Evolutionary conservation across 352 stramenopile genomes (phyloP).

Genomic region (Achlya hypogyna): DNA sequence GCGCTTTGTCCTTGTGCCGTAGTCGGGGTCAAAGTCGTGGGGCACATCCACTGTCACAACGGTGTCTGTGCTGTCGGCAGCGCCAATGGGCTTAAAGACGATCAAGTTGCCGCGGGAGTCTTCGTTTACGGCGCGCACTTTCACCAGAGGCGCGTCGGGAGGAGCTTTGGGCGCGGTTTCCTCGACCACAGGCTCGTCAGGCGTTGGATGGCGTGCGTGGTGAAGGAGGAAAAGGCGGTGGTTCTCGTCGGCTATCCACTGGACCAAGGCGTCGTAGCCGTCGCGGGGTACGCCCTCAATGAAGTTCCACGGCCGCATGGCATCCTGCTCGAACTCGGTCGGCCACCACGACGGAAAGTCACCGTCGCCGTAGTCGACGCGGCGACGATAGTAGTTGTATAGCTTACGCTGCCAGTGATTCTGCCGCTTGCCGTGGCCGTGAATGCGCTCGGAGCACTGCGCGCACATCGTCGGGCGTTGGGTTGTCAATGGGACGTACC

Average conservation of each 20-base stretch:
- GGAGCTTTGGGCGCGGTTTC: background rate
- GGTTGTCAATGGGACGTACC: conserved; percentile 21
- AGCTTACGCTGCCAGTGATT: conserved; percentile 67
- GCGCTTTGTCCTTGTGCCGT: conserved; percentile 1
- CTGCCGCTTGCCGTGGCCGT: conserved; percentile 66
- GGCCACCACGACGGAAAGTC: conserved; percentile 86
- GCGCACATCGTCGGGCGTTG: background rate
- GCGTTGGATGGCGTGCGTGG: background rate
- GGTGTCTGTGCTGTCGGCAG: background rate
- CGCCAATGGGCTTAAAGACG: conserved; percentile 1
- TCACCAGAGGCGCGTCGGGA: background rate
- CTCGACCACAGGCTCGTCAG: background rate
- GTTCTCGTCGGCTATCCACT: conserved; percentile 34
- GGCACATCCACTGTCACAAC: background rate
- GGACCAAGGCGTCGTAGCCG: conserved; percentile 57
- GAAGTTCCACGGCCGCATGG: conserved; percentile 55
- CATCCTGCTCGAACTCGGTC: conserved; percentile 79
- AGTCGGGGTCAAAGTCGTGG: background rate
- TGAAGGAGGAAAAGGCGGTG: background rate
- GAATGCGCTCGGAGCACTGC: conserved; percentile 76
- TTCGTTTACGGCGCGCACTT: conserved; percentile 2
- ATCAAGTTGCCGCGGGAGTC: conserved; percentile 10
- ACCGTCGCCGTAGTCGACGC: conserved; percentile 87
- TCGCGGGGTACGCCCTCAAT: conserved; percentile 37
- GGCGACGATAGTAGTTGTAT: conserved; percentile 87